phyloP scores from a whole-genome alignment of 768 basidiomycete species.

The Asterophora lycoperdoides region DNA sequence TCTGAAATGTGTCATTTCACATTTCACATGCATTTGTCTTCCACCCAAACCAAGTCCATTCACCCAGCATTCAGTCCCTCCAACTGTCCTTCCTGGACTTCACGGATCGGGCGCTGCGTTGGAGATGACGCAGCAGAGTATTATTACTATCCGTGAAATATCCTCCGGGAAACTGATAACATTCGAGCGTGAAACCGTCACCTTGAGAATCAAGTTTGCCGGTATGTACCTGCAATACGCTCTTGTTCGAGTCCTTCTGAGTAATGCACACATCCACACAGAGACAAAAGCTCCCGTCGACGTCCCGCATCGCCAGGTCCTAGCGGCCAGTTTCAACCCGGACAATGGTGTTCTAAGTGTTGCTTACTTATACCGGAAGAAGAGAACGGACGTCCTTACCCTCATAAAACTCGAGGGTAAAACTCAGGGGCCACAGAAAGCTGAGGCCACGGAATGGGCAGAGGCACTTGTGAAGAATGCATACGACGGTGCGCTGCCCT shows the following conservation, averaged over 20 bases:
- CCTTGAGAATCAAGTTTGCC: constrained; percentile 13
- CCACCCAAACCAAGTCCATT: too few relatives aligned
- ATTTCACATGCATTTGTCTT: too few relatives aligned
- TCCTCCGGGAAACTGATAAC: constrained; percentile 9
- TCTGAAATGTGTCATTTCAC: too few relatives aligned
- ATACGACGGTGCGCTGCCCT: constrained; percentile 51
- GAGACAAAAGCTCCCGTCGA: constrained; percentile 27
- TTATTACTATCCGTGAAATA: constrained; percentile 15
- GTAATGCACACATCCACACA: neutral
- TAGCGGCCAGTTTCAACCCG: constrained; percentile 43
- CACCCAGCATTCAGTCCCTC: too few relatives aligned
- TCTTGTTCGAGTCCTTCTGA: neutral
- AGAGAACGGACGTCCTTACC: constrained; percentile 32
- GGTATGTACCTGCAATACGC: constrained; percentile 11
- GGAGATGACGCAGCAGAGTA: constrained; percentile 6
- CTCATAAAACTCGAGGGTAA: constrained; percentile 44
- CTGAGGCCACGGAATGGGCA: constrained; percentile 46
- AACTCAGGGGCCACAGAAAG: constrained; percentile 30
- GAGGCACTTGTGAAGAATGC: constrained; percentile 48
- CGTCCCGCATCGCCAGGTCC: constrained; percentile 42
- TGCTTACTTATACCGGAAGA: constrained; percentile 46
- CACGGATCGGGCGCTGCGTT: neutral
- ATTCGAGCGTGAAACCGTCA: constrained; percentile 13
- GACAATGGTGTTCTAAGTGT: constrained; percentile 37
- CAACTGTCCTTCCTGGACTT: neutral